Percentiles rank a stretch among this genome's conserved stretches.
phyloP scores from a whole-genome alignment of 495 filamentous ascomycete genomes.

The Penicillium daleae region DNA sequence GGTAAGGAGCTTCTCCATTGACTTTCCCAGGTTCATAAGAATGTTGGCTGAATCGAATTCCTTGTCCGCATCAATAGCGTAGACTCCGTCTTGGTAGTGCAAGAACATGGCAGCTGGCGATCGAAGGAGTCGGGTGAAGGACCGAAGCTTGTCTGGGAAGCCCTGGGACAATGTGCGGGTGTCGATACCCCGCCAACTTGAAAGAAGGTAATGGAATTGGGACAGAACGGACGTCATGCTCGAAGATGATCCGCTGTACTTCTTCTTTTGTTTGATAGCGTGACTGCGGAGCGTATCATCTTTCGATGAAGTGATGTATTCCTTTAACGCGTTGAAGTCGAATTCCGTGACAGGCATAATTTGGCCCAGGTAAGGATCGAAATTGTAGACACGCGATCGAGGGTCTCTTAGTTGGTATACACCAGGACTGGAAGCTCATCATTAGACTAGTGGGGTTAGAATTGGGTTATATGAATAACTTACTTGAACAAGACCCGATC shows the following conservation, averaged over 20 bases:
- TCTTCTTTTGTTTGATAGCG: conserved; percentile 69
- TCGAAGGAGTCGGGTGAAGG: conserved; percentile 72
- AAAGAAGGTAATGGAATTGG: conserved; percentile 93
- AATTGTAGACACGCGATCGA: conserved; percentile 87
- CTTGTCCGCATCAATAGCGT: conserved; percentile 98
- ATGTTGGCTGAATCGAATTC: conserved; percentile 85
- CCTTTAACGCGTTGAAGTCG: conserved; percentile 81
- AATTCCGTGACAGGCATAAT: conserved; percentile 94
- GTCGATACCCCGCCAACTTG: conserved; percentile 76
- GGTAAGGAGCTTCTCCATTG: conserved; percentile 96
- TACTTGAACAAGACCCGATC: conserved; percentile 93
- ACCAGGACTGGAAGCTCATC: conserved; percentile 60
- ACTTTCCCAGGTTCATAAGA: conserved; percentile 86
- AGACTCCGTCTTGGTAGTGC: conserved; percentile 78
- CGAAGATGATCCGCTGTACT: conserved; percentile 92
- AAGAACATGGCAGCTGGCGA: conserved; percentile 82
- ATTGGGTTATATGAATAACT: conserved; percentile 10
- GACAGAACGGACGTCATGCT: conserved; percentile 88
- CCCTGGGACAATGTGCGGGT: conserved; percentile 61
- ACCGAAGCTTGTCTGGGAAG: conserved; percentile 61
- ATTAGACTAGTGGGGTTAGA: conserved; percentile 9
- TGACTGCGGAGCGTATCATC: conserved; percentile 68
- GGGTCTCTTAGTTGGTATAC: conserved; percentile 91
- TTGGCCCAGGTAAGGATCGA: conserved; percentile 87
- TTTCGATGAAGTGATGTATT: conserved; percentile 86